phyloP scores from a whole-genome alignment of 164 flowering plant genomes.

The Aristolochia californica region DNA sequence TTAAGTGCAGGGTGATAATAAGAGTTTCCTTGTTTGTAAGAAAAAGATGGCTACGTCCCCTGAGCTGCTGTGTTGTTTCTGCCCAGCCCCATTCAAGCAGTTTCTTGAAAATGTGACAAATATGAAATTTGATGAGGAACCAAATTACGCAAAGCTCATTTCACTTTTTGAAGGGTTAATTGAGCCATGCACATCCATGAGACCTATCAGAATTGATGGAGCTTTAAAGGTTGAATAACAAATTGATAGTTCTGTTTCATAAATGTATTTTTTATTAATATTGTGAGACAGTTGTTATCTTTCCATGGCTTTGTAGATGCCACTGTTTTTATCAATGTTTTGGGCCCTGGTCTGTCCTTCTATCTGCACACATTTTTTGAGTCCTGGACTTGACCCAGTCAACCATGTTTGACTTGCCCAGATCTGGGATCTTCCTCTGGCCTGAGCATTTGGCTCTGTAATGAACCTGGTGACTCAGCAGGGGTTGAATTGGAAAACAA shows the following conservation, averaged over 20 bases:
- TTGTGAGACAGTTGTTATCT: not conserved
- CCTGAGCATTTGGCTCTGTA: too few species aligned
- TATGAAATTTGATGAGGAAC: slow-evolving; percentile 92
- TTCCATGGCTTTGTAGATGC: not conserved
- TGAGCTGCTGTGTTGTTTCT: slow-evolving; percentile 67
- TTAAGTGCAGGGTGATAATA: slow-evolving; percentile 65
- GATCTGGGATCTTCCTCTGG: too few species aligned
- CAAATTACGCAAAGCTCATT: slow-evolving; percentile 64
- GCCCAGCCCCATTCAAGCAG: slow-evolving; percentile 63
- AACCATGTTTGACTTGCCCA: too few species aligned
- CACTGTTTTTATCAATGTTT: too few species aligned
- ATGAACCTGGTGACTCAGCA: too few species aligned
- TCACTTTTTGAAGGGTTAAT: slow-evolving; percentile 61
- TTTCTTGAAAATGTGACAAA: slow-evolving; percentile 71
- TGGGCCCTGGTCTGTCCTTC: too few species aligned
- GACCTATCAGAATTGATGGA: slow-evolving; percentile 76
- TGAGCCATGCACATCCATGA: slow-evolving; percentile 37
- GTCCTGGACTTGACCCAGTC: too few species aligned
- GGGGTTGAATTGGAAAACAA: too few species aligned
- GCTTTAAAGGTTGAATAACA: slow-evolving; percentile 51
- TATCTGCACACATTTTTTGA: too few species aligned
- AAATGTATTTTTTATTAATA: not conserved
- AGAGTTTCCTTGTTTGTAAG: slow-evolving; percentile 80
- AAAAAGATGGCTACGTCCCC: slow-evolving; percentile 83
- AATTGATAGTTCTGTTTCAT: not conserved